Evolutionary conservation across 805 yeast species (phyloP).

Genomic region (Candida parachauliodes): DNA sequence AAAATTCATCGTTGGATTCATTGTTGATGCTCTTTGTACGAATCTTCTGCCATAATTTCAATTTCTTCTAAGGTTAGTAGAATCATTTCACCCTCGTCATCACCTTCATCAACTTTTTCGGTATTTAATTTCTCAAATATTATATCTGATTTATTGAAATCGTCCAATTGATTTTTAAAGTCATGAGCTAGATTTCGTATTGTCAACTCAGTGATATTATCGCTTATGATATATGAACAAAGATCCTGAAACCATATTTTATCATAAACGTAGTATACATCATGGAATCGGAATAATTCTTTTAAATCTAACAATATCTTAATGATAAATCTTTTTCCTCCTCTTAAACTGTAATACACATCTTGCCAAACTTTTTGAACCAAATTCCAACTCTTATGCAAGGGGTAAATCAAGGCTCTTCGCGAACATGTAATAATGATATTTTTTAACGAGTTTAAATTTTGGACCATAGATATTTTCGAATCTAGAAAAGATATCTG

Average conservation of each 20-base stretch:
- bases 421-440: conserved; percentile 60
- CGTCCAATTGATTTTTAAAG: conserved; percentile 41
- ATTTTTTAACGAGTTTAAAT: conserved; percentile 43
- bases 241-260: conserved; percentile 74
- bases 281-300: conserved; percentile 78
- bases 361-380: conserved; percentile 69
- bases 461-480: conserved; percentile 36
- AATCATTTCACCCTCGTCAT: conserved; percentile 30
- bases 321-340: conserved; percentile 67
- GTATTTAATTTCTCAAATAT: conserved; percentile 49
- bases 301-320: conserved; percentile 56
- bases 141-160: conserved; percentile 42
- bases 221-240: conserved; percentile 66
- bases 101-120: conserved; percentile 10
- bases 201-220: conserved; percentile 54
- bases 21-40: conserved; percentile 14
- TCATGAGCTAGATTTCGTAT: conserved; percentile 67
- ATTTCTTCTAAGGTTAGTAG: conserved; percentile 52
- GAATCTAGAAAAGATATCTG: conserved; percentile 72
- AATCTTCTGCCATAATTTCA: conserved; percentile 52
- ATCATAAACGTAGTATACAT: conserved; percentile 80
- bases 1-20: conserved; percentile 21
- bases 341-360: conserved; percentile 57
- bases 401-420: conserved; percentile 75
- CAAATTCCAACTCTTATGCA: conserved; percentile 68